phyloP scores from a whole-genome alignment of 768 basidiomycete genomes.

The Wakefieldia striispora region DNA sequence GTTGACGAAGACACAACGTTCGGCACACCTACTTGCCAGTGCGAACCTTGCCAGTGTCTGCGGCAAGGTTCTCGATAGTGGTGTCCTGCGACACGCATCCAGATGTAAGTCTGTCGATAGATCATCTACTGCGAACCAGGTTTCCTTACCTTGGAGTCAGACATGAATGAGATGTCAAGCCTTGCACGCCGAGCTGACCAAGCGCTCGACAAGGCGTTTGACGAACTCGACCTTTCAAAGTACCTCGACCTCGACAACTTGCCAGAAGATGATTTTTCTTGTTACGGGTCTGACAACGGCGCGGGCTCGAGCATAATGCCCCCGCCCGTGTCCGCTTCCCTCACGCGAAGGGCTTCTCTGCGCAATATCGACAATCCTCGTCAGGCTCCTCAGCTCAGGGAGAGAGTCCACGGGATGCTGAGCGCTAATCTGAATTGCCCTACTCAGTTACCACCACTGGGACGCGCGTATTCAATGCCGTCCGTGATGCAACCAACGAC shows the following conservation, averaged over 20 bases:
- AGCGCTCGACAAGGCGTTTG: not conserved
- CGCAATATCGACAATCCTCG: not conserved
- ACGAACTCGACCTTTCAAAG: constrained; percentile 5
- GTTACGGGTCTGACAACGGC: not conserved
- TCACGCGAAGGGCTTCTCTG: not conserved
- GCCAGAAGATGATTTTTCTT: not conserved
- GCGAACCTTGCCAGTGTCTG: constrained; percentile 9
- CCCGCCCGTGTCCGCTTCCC: not conserved
- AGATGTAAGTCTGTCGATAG: constrained; percentile 9
- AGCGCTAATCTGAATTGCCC: not conserved
- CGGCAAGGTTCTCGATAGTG: not conserved
- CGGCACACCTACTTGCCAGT: constrained; percentile 7
- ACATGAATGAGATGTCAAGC: constrained; percentile 6
- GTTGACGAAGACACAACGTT: constrained; percentile 6
- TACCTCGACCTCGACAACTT: not conserved
- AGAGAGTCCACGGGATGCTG: constrained; percentile 1
- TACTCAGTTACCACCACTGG: constrained; percentile 1
- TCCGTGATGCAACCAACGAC: not conserved
- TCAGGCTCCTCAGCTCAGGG: not conserved
- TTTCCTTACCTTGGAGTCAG: constrained; percentile 2
- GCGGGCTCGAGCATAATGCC: not conserved
- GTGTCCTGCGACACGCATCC: not conserved
- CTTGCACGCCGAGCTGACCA: constrained; percentile 2
- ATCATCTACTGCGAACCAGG: not conserved
- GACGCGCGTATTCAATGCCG: constrained; percentile 19